These are phyloP conservation scores for Suillus decipiens DNA, from an alignment of 768 basidiomycete species.

Conservation along the genomic window DNA sequence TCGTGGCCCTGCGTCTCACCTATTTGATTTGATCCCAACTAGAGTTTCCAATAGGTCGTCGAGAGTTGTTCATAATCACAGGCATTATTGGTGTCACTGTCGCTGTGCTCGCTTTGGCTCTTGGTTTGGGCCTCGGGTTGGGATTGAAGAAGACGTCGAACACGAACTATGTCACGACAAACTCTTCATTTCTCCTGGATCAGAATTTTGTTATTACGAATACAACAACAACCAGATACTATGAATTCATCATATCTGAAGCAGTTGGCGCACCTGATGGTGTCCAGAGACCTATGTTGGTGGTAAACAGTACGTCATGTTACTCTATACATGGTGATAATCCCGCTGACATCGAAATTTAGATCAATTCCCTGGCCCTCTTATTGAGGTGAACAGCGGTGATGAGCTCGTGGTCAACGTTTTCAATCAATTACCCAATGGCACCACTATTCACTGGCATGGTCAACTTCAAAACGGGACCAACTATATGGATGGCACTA, in stretches of 20 bases:
- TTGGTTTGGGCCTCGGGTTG: slow-evolving; percentile 32
- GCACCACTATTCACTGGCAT: slow-evolving; percentile 37
- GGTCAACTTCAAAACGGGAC: slow-evolving; percentile 45
- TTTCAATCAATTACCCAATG: slow-evolving; percentile 33
- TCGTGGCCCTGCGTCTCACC: not conserved
- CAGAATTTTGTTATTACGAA: slow-evolving; percentile 26
- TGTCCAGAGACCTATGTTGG: slow-evolving; percentile 42
- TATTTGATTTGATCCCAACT: slow-evolving; percentile 2
- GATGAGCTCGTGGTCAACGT: slow-evolving; percentile 38
- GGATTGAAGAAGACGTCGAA: slow-evolving; percentile 25
- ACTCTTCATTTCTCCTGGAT: slow-evolving; percentile 33
- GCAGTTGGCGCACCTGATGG: slow-evolving; percentile 44
- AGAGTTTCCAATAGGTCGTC: slow-evolving; percentile 18
- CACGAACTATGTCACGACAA: slow-evolving; percentile 22
- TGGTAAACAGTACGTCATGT: slow-evolving; percentile 43
- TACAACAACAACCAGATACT: slow-evolving; percentile 42
- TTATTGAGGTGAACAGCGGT: slow-evolving; percentile 37
- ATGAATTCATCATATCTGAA: slow-evolving; percentile 43
- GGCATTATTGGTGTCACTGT: slow-evolving; percentile 15
- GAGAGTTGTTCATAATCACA: slow-evolving; percentile 20
- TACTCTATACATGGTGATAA: not conserved
- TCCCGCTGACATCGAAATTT: slow-evolving; percentile 7
- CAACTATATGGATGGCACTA: slow-evolving; percentile 50
- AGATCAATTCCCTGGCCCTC: slow-evolving; percentile 38
- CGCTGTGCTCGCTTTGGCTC: slow-evolving; percentile 24